Percentiles rank a stretch among this genome's conserved stretches.
These are phyloP conservation scores for Coriaria nepalensis DNA, from an alignment of 306 rosid genomes.

Conservation along the genomic window DNA sequence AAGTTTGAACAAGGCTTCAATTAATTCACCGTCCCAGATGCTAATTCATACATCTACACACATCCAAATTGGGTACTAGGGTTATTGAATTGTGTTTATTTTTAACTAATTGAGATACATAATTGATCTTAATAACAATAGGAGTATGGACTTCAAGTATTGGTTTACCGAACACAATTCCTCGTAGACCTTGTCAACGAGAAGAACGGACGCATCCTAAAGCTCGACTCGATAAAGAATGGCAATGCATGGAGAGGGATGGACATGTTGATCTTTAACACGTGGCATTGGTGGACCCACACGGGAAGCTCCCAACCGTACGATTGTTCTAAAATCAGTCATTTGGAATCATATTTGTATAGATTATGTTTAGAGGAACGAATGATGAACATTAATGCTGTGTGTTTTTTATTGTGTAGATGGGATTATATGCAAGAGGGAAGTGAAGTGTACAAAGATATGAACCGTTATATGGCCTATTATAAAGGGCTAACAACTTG, in stretches of 20 bases:
- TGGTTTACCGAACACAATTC: conserved; percentile 52
- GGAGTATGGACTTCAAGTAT: conserved; percentile 53
- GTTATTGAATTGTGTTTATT: no score
- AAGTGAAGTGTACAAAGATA: conserved; percentile 48
- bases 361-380: not conserved
- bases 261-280: conserved; percentile 71
- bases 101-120: no score
- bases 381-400: not conserved
- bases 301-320: conserved; percentile 77
- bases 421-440: conserved; percentile 62
- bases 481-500: conserved; percentile 80
- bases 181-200: conserved; percentile 63
- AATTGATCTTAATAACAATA: not conserved
- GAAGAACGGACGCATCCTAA: conserved; percentile 55
- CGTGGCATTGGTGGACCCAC: conserved; percentile 99
- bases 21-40: no score
- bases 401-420: conserved; percentile 20
- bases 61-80: no score
- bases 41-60: no score
- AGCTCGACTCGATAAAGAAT: conserved; percentile 53
- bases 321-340: conserved; percentile 1
- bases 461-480: conserved; percentile 63
- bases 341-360: not conserved
- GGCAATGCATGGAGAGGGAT: conserved; percentile 78
- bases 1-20: no score